Evolutionary conservation across 345 rosid genomes (phyloP).

Genomic region (Linum tenue): DNA sequence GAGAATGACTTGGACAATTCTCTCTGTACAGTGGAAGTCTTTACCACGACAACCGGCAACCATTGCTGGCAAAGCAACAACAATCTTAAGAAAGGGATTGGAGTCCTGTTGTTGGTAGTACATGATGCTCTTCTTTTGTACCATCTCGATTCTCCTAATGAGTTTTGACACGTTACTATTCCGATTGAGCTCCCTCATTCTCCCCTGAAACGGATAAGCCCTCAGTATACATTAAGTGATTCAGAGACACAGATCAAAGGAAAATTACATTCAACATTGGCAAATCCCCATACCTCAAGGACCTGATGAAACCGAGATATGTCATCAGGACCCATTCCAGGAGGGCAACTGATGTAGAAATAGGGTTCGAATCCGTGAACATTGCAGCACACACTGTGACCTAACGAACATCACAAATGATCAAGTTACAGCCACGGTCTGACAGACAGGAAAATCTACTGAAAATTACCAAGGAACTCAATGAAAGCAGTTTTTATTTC

Average conservation of each 20-base stretch:
- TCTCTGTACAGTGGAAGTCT: neutral
- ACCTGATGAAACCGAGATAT: constrained; percentile 62
- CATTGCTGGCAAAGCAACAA: constrained; percentile 89
- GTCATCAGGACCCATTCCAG: constrained; percentile 89
- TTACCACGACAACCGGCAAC: constrained; percentile 87
- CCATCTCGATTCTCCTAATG: constrained; percentile 56
- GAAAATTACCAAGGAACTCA: neutral
- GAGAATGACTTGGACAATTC: neutral
- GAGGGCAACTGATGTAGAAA: constrained; percentile 80
- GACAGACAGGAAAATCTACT: neutral
- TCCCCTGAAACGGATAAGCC: constrained; percentile 38
- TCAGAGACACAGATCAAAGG: neutral
- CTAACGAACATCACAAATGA: constrained; percentile 20
- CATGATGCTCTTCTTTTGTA: constrained; percentile 81
- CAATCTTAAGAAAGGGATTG: constrained; percentile 77
- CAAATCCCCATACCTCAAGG: constrained; percentile 62
- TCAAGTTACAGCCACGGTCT: neutral
- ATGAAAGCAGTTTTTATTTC: neutral
- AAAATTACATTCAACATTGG: constrained; percentile 2
- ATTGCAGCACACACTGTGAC: constrained; percentile 87
- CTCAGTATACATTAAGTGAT: constrained; percentile 5
- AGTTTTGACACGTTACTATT: constrained; percentile 50
- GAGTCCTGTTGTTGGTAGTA: constrained; percentile 77
- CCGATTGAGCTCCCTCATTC: constrained; percentile 69
- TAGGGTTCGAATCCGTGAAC: constrained; percentile 98